A percentile compares a stretch with the other conserved stretches of the same genome.
Conservation (phyloP, 1,284 basidiomycete genomes). For the Flammula alnicola region DNA sequence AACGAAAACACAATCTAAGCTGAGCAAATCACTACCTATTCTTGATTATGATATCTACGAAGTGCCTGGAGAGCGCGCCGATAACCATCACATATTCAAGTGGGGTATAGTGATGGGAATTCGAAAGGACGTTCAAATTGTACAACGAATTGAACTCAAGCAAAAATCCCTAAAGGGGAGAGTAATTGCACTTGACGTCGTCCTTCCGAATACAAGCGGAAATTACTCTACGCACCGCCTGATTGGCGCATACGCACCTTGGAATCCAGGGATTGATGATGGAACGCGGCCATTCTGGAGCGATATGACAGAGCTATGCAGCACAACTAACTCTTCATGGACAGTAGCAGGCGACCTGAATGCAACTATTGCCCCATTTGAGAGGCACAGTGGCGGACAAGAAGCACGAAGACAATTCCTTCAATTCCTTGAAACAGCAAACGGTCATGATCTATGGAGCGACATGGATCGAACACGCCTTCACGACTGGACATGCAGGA, state of each 20-base stretch:
- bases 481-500: slow-evolving; percentile 14
- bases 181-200: slow-evolving; percentile 5
- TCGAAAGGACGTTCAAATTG: slow-evolving; percentile 9
- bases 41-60: slow-evolving; percentile 14
- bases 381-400: neutral
- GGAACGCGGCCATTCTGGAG: slow-evolving; percentile 3
- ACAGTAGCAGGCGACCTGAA: slow-evolving; percentile 10
- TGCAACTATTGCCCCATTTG: slow-evolving; percentile 1
- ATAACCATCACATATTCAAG: slow-evolving; percentile 10
- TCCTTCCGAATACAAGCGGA: slow-evolving; percentile 1
- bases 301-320: slow-evolving; percentile 1
- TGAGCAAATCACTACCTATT: slow-evolving; percentile 1
- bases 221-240: slow-evolving; percentile 5
- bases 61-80: slow-evolving; percentile 4
- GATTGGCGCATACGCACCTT: slow-evolving; percentile 13
- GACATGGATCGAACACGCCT: neutral
- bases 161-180: slow-evolving; percentile 7
- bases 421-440: slow-evolving; percentile 3
- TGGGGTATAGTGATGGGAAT: slow-evolving; percentile 17
- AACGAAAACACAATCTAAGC: slow-evolving; percentile 8
- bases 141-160: slow-evolving; percentile 1
- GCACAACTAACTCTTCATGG: neutral
- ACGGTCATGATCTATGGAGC: slow-evolving; percentile 12
- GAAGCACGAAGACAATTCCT: slow-evolving; percentile 4
- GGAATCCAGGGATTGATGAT: slow-evolving; percentile 8